Base-by-base conservation (phyloP, 768 basidiomycete species). In the Pleurotus eryngii region DNA sequence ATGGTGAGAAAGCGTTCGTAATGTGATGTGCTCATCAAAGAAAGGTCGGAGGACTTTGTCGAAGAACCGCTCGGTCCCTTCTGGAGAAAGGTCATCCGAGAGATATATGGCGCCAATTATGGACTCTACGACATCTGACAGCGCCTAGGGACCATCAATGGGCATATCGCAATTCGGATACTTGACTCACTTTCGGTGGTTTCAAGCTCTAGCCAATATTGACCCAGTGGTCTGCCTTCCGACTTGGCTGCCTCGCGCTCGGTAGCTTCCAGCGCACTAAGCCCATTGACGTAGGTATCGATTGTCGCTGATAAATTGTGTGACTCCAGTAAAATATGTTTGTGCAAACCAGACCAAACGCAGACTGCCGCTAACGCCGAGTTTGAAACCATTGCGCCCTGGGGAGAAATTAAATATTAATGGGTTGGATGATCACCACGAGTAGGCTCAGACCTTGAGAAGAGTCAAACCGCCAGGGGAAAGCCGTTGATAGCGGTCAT, bases 361-460 rank as follows among this genome's bases (percentile, higher is more conserved):
- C 88, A 91, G 57, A 93, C 69, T 2, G 91, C 87, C 39, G 87
- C 90, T 43, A 94, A 74, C 15, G 87, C 77, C 27, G 84, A 80
- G 68, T 93, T 93, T 3, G 89, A 90, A 24, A 94, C 90, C 90
- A 94, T 93, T 6, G 89, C 87, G 26, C 83, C 81, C 92, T 93
- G 63, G 37, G 57, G 60, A 58, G 47, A 57, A 57, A 35, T 35
- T 35, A 35, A 35, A 35, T 35, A 35, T 35, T 11, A 30, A 6
- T 30, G 30, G 30, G 30, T 11, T 35, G 9, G 9, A 9, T 35
- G 30, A 35, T 35, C 9, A 35, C 30, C 30, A 35, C 11, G 12
- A 14, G 26, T 26, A n/a, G n/a, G 48, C 45, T 56, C 68, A 48
- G 62, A 83, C 92, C 81, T 94, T 95, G 18, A 93, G 69, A 64